Base-by-base conservation (phyloP, 75 land plant species). In the Adiantum capillusveneris region DNA sequence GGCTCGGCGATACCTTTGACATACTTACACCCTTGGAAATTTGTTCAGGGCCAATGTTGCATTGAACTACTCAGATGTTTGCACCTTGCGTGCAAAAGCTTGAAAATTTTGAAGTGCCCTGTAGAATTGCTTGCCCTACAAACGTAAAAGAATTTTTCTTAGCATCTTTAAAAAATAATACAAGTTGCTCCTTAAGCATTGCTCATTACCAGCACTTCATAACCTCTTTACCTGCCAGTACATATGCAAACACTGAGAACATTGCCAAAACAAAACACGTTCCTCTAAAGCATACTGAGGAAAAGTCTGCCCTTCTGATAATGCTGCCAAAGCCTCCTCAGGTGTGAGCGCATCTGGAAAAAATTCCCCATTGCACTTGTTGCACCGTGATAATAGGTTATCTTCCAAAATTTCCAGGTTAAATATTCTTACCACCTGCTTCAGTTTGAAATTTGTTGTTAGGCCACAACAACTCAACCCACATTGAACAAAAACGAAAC, bases 281-380 rank as follows among this genome's bases (percentile, higher is more conserved):
- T 71, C 52, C 55, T 73, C 46, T 44, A 78, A 73, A 31, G 78
- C 68, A 34, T 75, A 81, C 25, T 68, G 57, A 0, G 91, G 91
- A 68, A 95, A 82, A 25, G 62, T 65, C 72, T 95, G 96, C 25
- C 74, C 72, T 5, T 80, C 75, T 44, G 84, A 77, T 53, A 87
- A 81, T 60, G 88, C 82, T 48, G 67, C 84, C 49, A 79, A 53
- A 48, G 99, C 97, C 72, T 95, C 91, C 57, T 86, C 81, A 39
- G 76, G 72, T 21, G 86, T 76, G 28, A 95, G 62, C 17, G 92
- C 77, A 56, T 81, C 80, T 53, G 81, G 92, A 29, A 80, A 76
- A 61, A 95, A 90, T 26, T 71, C 76, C 19, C 99, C 99, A 58
- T 95, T 95, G 71, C 97, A 95, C 68, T 90, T 95, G 42, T 83